Base-by-base conservation (phyloP, 345 rosid species). In the Hypericum perforatum region DNA sequence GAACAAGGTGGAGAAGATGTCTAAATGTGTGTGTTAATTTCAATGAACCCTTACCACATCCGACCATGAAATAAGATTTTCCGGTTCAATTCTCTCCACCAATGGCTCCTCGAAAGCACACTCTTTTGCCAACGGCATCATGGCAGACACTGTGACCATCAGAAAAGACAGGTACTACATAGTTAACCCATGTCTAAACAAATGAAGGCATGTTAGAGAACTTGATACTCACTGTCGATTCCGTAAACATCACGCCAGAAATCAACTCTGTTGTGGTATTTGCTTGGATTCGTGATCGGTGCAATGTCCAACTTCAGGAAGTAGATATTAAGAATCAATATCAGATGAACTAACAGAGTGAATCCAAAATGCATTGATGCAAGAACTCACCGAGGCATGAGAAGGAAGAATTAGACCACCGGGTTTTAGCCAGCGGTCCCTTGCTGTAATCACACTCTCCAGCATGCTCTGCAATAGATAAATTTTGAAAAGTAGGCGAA, bases 181-280 rank as follows among this genome's bases (percentile, higher is more conserved):
- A 41, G 13, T 49, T 42, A 54, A 45, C 43, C 11, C 56, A 55
- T 54, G 43, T 45, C 41, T 45, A 41, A 16, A 52, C 42, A 12
- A 32, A 11, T 12, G 29, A 11, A 1, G 8, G 32, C 16, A 9
- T 46, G 10, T 11, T 36, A 45, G 9, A 41, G 3, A 39, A 59
- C 42, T 47, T 36, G 54, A 68, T 65, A 78, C 98, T 85, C 74
- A 92, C 98, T 92, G 69, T 92, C 85, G 70, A 92, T 92, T 67
- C 98, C 98, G 66, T 92, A 92, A 54, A 92, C 85, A 66, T 80
- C 82, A 68, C 84, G 94, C 98, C 98, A 92, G 75, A 92, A 92
- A 48, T 85, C 98, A 63, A 92, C 78, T 77, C 96, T 88, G 63
- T 81, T 79, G 52, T 67, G 67, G 72, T 92, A 92, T 82, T 96